Conservation (phyloP, 1,284 basidiomycete genomes). For the Ustilago bromivora region DNA sequence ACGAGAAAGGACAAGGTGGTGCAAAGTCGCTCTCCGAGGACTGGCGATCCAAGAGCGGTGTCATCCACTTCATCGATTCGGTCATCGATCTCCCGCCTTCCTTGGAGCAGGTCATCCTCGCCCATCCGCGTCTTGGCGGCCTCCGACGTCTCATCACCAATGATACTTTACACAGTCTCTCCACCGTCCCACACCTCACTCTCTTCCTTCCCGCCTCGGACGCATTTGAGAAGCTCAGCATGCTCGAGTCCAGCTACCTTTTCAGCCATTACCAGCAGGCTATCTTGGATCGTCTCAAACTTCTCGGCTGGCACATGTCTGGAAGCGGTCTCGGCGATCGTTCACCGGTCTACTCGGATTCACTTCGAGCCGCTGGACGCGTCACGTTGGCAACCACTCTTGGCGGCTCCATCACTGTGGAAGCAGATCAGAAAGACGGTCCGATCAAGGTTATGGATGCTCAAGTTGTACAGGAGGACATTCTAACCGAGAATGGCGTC, state of each 20-base stretch:
- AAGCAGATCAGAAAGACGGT: constrained; percentile 19
- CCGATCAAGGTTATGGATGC: constrained; percentile 42
- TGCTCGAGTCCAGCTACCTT: constrained; percentile 60
- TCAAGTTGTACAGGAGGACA: constrained; percentile 59
- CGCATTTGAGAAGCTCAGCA: constrained; percentile 76
- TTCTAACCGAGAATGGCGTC: constrained; percentile 73
- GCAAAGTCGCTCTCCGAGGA: constrained; percentile 69
- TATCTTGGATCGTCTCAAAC: constrained; percentile 57
- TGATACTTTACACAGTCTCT: constrained; percentile 49
- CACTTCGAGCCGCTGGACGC: constrained; percentile 21
- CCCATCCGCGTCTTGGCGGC: constrained; percentile 59
- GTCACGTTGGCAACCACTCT: constrained; percentile 57
- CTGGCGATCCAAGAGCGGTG: constrained; percentile 75
- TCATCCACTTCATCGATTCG: constrained; percentile 80
- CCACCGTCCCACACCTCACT: constrained; percentile 77
- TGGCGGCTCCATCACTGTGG: constrained; percentile 55
- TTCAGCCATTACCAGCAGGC: constrained; percentile 52
- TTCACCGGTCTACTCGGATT: constrained; percentile 54
- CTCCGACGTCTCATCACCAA: constrained; percentile 68
- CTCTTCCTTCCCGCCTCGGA: constrained; percentile 87
- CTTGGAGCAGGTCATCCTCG: constrained; percentile 71
- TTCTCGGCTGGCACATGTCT: constrained; percentile 65
- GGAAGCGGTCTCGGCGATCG: constrained; percentile 59
- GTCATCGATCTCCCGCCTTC: constrained; percentile 83
- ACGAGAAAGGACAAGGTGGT: constrained; percentile 80